phyloP scores from a whole-genome alignment of 306 rosid species.

The Hylodesmum podocarpum region DNA sequence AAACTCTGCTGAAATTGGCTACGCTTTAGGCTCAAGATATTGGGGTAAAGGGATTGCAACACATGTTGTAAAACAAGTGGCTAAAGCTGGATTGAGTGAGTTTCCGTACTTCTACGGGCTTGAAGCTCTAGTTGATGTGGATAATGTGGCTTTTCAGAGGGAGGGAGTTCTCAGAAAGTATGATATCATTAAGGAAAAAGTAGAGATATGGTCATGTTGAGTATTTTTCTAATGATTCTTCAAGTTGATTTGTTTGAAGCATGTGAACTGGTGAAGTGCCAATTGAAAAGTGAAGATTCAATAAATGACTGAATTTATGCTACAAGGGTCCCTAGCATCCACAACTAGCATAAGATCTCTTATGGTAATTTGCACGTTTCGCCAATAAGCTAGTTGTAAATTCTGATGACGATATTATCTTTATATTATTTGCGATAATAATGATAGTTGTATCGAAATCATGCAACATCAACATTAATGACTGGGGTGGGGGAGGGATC shows the following conservation, averaged over 20 bases:
- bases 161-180: constrained; percentile 76
- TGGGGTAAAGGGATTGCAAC: constrained; percentile 72
- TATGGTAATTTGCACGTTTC: background rate
- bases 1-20: constrained; percentile 47
- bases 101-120: constrained; percentile 54
- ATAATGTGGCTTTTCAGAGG: constrained; percentile 56
- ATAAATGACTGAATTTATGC: background rate
- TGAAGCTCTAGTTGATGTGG: constrained; percentile 59
- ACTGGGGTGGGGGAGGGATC: too few relatives aligned
- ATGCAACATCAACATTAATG: too few relatives aligned
- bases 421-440: too few relatives aligned
- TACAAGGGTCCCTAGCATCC: background rate
- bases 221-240: constrained; percentile 37
- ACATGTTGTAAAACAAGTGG: constrained; percentile 48
- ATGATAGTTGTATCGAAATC: too few relatives aligned
- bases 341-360: background rate
- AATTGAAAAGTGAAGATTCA: too few relatives aligned
- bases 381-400: background rate
- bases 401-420: background rate
- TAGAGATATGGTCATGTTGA: constrained; percentile 47
- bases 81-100: constrained; percentile 39
- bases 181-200: constrained; percentile 35
- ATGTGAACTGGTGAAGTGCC: background rate
- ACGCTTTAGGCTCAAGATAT: constrained; percentile 42
- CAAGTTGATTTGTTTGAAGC: background rate